Conservation (phyloP, 495 filamentous ascomycete species). For the Astrocystis sublimbata region DNA sequence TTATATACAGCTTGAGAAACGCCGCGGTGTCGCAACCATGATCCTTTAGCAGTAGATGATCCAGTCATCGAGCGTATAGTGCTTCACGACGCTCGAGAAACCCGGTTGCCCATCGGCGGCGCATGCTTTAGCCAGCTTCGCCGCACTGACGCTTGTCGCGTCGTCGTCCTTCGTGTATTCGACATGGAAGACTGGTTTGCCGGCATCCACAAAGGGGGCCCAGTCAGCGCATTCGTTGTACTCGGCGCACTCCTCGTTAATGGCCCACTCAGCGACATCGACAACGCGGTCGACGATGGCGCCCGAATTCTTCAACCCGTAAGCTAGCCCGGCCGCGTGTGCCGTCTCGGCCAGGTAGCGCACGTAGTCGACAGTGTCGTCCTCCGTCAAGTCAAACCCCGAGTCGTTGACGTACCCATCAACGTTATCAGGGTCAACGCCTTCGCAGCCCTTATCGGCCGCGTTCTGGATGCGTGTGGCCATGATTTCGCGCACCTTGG, state of each 20-base stretch:
- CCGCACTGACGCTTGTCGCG: constrained; percentile 12
- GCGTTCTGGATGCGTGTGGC: constrained; percentile 56
- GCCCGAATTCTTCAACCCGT: constrained; percentile 68
- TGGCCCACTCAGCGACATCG: constrained; percentile 61
- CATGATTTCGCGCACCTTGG: constrained; percentile 63
- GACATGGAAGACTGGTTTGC: constrained; percentile 74
- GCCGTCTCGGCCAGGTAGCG: constrained; percentile 59
- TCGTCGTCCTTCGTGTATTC: constrained; percentile 60
- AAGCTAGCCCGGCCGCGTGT: constrained; percentile 46
- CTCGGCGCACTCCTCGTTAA: constrained; percentile 73
- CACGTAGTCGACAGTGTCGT: constrained; percentile 59
- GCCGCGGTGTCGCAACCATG: background rate
- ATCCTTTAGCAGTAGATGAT: constrained; percentile 11
- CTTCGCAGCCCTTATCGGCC: constrained; percentile 63
- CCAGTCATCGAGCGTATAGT: constrained; percentile 14
- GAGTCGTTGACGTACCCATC: constrained; percentile 63
- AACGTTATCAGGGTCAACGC: constrained; percentile 71
- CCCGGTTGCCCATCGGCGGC: constrained; percentile 12
- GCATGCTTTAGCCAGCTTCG: constrained; percentile 6
- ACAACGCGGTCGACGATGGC: constrained; percentile 60
- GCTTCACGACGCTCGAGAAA: constrained; percentile 18
- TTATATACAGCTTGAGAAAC: too few species aligned
- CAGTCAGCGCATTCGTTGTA: constrained; percentile 56
- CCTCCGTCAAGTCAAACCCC: constrained; percentile 56
- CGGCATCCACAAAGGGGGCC: constrained; percentile 54